These are phyloP conservation scores for Schizophyllum amplum DNA, from an alignment of 1,284 basidiomycete genomes.

Conservation along the genomic window DNA sequence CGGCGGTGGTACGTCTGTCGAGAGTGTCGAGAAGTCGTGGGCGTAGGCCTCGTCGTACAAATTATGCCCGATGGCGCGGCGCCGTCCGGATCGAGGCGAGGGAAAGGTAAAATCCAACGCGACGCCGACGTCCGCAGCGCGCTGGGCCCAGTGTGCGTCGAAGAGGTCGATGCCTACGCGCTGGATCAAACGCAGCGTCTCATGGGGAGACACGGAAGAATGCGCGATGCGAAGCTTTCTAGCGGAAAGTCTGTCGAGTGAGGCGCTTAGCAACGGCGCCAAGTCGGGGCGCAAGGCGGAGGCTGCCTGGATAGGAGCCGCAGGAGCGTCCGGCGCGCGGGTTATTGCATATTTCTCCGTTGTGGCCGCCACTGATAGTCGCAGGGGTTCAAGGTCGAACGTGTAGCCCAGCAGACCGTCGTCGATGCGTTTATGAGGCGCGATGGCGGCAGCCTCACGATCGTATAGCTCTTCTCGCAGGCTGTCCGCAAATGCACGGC, in stretches of 20 bases:
- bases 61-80: conserved; percentile 50
- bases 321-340: background rate
- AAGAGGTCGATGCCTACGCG: conserved; percentile 68
- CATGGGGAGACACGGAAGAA: conserved; percentile 57
- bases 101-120: conserved; percentile 75
- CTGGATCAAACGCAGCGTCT: conserved; percentile 56
- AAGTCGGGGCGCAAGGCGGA: conserved; percentile 16
- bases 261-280: conserved; percentile 42
- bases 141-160: conserved; percentile 62
- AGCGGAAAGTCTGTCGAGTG: conserved; percentile 42
- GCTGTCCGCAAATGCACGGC: conserved; percentile 52
- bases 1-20: too few species aligned
- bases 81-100: conserved; percentile 15
- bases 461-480: conserved; percentile 50
- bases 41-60: conserved; percentile 53
- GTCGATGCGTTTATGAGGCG: conserved; percentile 47
- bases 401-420: conserved; percentile 61
- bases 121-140: conserved; percentile 57
- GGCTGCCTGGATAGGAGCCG: conserved; percentile 4
- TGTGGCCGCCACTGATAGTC: conserved; percentile 23
- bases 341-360: background rate
- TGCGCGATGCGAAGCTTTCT: conserved; percentile 57
- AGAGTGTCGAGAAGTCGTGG: conserved; percentile 48
- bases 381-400: conserved; percentile 58
- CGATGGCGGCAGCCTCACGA: conserved; percentile 44